Conservation (phyloP, 768 basidiomycete species). For the Russula virescens region DNA sequence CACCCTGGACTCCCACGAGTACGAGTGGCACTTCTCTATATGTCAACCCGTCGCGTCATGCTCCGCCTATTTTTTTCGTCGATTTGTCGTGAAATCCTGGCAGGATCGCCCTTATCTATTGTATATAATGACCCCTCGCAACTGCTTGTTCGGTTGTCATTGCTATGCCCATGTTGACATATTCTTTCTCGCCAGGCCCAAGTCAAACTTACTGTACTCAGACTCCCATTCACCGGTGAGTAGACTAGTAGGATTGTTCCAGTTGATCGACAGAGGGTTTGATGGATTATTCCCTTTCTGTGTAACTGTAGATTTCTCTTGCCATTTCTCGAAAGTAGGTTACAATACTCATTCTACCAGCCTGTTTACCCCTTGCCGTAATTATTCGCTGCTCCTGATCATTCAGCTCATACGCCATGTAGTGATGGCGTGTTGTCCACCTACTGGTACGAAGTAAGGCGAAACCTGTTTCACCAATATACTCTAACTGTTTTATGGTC, state of each 20-base stretch:
- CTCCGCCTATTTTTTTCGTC: neutral
- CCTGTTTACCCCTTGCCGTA: neutral
- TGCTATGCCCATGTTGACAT: neutral
- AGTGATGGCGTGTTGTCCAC: neutral
- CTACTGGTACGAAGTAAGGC: too few relatives aligned
- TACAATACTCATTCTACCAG: neutral
- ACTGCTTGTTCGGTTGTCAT: neutral
- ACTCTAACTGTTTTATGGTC: neutral
- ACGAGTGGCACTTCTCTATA: neutral
- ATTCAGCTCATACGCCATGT: neutral
- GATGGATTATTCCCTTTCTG: neutral
- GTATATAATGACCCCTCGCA: neutral
- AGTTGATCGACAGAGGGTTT: neutral
- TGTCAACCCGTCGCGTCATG: neutral
- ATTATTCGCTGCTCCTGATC: neutral
- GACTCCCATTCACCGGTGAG: neutral
- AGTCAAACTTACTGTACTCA: neutral
- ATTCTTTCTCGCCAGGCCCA: neutral
- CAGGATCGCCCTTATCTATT: neutral
- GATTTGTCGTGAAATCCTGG: too few relatives aligned
- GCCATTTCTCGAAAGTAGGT: neutral
- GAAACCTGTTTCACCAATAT: too few relatives aligned
- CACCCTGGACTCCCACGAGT: neutral
- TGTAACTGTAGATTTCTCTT: neutral
- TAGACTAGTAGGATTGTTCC: too few relatives aligned